Conservation (phyloP, 306 rosid species). For the Heteromeles arbutifolia region DNA sequence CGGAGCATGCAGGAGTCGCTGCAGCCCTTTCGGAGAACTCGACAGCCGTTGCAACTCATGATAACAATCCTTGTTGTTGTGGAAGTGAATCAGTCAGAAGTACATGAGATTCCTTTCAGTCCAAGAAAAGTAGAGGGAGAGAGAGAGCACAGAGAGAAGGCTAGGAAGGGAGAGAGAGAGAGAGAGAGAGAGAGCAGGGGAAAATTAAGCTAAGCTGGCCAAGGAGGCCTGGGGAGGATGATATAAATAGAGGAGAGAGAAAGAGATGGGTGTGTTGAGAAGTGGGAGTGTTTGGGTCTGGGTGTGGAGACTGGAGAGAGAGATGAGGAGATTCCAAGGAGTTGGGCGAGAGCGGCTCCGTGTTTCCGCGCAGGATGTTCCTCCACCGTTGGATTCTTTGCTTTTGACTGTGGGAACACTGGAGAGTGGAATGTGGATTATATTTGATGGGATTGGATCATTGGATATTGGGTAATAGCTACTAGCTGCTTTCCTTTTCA, state of each 20-base stretch:
- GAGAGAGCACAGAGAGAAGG: too few relatives aligned
- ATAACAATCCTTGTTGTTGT: neutral
- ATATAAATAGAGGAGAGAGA: neutral
- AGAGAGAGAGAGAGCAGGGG: neutral
- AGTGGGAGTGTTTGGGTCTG: conserved; percentile 1
- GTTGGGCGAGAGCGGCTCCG: conserved; percentile 97
- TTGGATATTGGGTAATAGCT: neutral
- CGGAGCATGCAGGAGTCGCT: conserved; percentile 83
- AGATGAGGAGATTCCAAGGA: conserved; percentile 66
- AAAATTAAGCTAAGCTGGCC: neutral
- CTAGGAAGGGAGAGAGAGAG: neutral
- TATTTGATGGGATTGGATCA: conserved; percentile 1
- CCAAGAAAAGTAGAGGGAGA: conserved; percentile 13
- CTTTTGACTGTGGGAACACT: neutral
- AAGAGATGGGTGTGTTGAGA: neutral
- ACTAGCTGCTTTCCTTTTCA: conserved; percentile 21
- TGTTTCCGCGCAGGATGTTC: conserved; percentile 94
- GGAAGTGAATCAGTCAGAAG: neutral
- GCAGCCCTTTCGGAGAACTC: conserved; percentile 97
- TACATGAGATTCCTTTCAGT: conserved; percentile 27
- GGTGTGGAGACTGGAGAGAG: conserved; percentile 21
- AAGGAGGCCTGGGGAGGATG: neutral
- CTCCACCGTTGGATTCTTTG: conserved; percentile 79
- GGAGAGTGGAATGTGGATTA: neutral
- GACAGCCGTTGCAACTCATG: conserved; percentile 99